These are phyloP conservation scores for Colletotrichum somersetense DNA, from an alignment of 2,329 filamentous ascomycete genomes.

Conservation along the genomic window DNA sequence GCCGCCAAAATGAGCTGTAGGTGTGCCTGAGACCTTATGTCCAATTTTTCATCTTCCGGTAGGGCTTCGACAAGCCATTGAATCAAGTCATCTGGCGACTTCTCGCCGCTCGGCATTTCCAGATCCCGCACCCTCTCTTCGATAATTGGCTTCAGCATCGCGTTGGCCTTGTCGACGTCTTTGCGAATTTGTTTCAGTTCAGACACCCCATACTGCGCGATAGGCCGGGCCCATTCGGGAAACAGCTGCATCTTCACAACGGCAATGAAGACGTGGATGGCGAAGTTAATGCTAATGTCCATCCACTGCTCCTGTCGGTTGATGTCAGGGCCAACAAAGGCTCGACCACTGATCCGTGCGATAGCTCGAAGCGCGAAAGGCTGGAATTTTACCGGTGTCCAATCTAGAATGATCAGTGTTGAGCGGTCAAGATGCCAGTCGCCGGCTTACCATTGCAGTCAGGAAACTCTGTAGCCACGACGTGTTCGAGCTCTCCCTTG, in stretches of 20 bases:
- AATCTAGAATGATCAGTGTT: slow-evolving; percentile 55
- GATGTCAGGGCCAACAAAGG: slow-evolving; percentile 65
- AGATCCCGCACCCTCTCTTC: slow-evolving; percentile 59
- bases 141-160: slow-evolving; percentile 60
- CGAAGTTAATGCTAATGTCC: slow-evolving; percentile 63
- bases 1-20: slow-evolving; percentile 60
- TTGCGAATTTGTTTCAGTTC: slow-evolving; percentile 60
- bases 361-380: slow-evolving; percentile 65
- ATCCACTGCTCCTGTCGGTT: slow-evolving; percentile 68
- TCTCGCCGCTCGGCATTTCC: slow-evolving; percentile 53
- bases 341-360: slow-evolving; percentile 65
- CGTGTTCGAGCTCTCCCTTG: slow-evolving; percentile 61
- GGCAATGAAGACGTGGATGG: slow-evolving; percentile 62
- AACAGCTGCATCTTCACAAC: slow-evolving; percentile 65
- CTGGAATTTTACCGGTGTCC: slow-evolving; percentile 67
- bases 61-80: slow-evolving; percentile 60
- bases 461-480: slow-evolving; percentile 61
- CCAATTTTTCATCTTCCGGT: slow-evolving; percentile 53
- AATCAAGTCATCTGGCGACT: slow-evolving; percentile 56
- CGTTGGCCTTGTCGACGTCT: slow-evolving; percentile 58
- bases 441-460: slow-evolving; percentile 55
- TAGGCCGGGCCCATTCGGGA: slow-evolving; percentile 62
- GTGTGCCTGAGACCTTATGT: slow-evolving; percentile 55
- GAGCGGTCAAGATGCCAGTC: neutral
- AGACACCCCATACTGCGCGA: slow-evolving; percentile 60